Conservation (phyloP, 2,329 filamentous ascomycete genomes). For the Fusarium cicatricum region DNA sequence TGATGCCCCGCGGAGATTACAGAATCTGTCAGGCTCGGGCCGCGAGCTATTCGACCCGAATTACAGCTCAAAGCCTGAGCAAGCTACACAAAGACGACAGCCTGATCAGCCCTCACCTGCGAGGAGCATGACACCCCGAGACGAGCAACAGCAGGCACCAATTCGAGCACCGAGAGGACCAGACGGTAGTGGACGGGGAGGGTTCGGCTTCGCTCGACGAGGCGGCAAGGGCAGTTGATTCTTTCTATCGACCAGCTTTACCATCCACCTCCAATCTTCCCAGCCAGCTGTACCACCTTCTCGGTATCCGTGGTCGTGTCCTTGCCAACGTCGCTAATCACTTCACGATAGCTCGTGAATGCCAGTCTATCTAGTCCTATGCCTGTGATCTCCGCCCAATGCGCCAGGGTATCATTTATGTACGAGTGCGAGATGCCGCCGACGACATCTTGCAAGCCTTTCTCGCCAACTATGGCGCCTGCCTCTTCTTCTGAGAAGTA, state of each 20-base stretch:
- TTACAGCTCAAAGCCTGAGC: conserved; percentile 71
- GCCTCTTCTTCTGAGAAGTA: conserved; percentile 81
- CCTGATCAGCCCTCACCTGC: conserved; percentile 49
- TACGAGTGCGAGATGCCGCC: conserved; percentile 72
- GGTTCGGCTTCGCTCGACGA: conserved; percentile 77
- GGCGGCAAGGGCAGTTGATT: conserved; percentile 56
- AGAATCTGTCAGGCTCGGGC: conserved; percentile 44
- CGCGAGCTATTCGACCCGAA: conserved; percentile 82
- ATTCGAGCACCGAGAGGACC: conserved; percentile 81
- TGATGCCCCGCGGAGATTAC: conserved; percentile 37
- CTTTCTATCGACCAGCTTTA: conserved; percentile 53
- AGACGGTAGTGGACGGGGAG: conserved; percentile 77
- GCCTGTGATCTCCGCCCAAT: conserved; percentile 79
- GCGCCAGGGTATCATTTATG: conserved; percentile 72
- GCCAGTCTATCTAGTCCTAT: conserved; percentile 76
- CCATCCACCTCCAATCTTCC: conserved; percentile 94
- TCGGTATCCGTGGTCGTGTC: conserved; percentile 74
- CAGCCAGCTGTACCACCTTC: conserved; percentile 85
- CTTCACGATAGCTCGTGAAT: conserved; percentile 88
- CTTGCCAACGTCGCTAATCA: conserved; percentile 95
- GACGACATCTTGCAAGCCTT: conserved; percentile 54
- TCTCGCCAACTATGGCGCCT: conserved; percentile 45
- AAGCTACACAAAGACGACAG: conserved; percentile 54
- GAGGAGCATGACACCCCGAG: conserved; percentile 56
- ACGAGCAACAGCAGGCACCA: conserved; percentile 72